Percentiles rank a stretch among this genome's conserved stretches.
These are phyloP conservation scores for Elsinoe batatas DNA, from an alignment of 2,329 filamentous ascomycete genomes.

Conservation along the genomic window DNA sequence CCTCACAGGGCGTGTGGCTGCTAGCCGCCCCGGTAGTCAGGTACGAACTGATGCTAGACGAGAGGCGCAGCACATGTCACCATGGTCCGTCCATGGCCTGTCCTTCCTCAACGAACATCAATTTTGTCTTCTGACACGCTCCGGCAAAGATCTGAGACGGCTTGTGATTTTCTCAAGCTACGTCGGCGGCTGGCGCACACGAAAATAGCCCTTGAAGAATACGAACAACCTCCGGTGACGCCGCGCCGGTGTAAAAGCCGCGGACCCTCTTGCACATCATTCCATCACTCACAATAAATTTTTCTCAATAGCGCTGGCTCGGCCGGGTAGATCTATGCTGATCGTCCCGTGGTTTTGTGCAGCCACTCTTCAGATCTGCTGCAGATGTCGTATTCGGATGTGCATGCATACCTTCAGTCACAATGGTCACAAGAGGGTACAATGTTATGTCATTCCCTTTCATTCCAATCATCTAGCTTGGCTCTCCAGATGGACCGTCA, in stretches of 20 bases:
- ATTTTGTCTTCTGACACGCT: too few relatives aligned
- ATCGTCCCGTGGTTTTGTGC: neutral
- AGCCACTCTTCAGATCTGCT: neutral
- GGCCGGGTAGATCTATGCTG: conserved; percentile 3
- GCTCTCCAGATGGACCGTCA: conserved; percentile 17
- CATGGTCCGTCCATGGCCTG: neutral
- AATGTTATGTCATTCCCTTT: too few relatives aligned
- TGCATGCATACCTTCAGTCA: neutral
- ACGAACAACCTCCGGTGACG: conserved; percentile 3
- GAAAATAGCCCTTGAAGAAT: conserved; percentile 1
- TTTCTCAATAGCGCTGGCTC: conserved; percentile 4
- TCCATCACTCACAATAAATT: neutral
- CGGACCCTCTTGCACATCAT: neutral
- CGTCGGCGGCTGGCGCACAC: conserved; percentile 3
- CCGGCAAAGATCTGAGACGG: too few relatives aligned
- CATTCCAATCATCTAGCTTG: neutral
- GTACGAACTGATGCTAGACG: neutral
- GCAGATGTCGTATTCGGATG: neutral
- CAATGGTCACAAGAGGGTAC: neutral
- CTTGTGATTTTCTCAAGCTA: neutral
- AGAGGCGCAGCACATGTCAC: conserved; percentile 10
- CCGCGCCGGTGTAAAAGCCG: neutral
- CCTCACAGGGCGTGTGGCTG: conserved; percentile 6
- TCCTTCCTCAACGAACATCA: neutral
- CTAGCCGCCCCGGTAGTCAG: conserved; percentile 9